These are phyloP conservation scores for Aspergillus steynii DNA, from an alignment of 495 filamentous ascomycete species.

Conservation along the genomic window DNA sequence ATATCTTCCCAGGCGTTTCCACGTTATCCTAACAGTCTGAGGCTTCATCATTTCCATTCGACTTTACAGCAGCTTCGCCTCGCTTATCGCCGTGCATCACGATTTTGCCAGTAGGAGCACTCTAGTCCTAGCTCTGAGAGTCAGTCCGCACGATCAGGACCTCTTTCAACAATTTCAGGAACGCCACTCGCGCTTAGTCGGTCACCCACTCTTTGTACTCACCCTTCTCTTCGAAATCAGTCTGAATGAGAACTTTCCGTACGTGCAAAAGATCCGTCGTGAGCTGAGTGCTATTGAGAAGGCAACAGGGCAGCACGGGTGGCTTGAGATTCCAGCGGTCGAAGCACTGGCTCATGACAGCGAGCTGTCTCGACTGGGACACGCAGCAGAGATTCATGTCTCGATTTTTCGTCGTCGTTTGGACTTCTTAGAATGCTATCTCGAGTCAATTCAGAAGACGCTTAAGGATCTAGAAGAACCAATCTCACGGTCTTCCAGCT, in stretches of 20 bases:
- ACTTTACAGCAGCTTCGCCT: constrained; percentile 12
- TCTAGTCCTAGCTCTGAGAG: constrained; percentile 1
- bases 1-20: too few species aligned
- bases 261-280: constrained; percentile 16
- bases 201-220: constrained; percentile 10
- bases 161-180: constrained; percentile 5
- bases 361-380: constrained; percentile 13
- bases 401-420: constrained; percentile 10
- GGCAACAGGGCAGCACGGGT: constrained; percentile 14
- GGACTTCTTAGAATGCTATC: constrained; percentile 3
- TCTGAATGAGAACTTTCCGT: constrained; percentile 7
- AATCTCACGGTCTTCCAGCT: background rate
- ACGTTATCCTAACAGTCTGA: too few species aligned
- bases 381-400: constrained; percentile 10
- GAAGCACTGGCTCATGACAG: constrained; percentile 17
- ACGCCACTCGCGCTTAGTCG: constrained; percentile 5
- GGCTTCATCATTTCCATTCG: constrained; percentile 11
- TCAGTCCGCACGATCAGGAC: constrained; percentile 12
- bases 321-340: constrained; percentile 13
- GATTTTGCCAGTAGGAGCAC: background rate
- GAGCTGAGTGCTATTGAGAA: constrained; percentile 15
- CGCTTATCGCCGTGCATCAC: constrained; percentile 11
- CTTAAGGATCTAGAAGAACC: background rate
- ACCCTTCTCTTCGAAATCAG: constrained; percentile 10
- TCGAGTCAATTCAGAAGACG: constrained; percentile 6